A percentile compares a stretch with the other conserved stretches of the same genome.
phyloP scores from a whole-genome alignment of 306 rosid genomes.

The Citrullus mucosospermus region DNA sequence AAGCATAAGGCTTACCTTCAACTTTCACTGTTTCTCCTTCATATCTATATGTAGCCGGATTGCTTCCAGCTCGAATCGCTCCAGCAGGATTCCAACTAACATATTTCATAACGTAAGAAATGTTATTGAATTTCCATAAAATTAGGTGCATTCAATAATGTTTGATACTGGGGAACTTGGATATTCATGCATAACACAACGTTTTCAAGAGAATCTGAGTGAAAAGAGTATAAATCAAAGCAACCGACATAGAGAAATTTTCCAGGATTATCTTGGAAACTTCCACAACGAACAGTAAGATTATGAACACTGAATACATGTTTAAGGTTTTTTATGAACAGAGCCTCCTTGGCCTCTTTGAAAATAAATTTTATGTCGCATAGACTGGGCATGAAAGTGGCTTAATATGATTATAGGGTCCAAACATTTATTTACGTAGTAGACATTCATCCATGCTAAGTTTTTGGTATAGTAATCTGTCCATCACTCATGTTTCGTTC shows the following conservation, averaged over 20 bases:
- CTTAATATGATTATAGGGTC: not conserved
- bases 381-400: not conserved
- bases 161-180: not conserved
- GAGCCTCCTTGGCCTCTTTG: not conserved
- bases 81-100: constrained; percentile 93
- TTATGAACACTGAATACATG: not conserved
- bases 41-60: constrained; percentile 72
- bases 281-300: not conserved
- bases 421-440: not conserved
- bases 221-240: not conserved
- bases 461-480: not conserved
- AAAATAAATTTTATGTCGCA: not conserved
- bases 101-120: constrained; percentile 18
- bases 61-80: constrained; percentile 80
- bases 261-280: not conserved
- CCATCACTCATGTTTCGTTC: not conserved
- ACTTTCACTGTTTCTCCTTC: constrained; percentile 53
- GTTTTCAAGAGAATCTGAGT: not conserved
- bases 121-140: not conserved
- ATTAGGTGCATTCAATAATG: not conserved
- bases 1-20: constrained; percentile 43
- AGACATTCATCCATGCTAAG: not conserved
- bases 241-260: not conserved
- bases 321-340: not conserved
- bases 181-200: not conserved